Evolutionary conservation across 768 basidiomycete species (phyloP).

Genomic region (Trametes meyenii): DNA sequence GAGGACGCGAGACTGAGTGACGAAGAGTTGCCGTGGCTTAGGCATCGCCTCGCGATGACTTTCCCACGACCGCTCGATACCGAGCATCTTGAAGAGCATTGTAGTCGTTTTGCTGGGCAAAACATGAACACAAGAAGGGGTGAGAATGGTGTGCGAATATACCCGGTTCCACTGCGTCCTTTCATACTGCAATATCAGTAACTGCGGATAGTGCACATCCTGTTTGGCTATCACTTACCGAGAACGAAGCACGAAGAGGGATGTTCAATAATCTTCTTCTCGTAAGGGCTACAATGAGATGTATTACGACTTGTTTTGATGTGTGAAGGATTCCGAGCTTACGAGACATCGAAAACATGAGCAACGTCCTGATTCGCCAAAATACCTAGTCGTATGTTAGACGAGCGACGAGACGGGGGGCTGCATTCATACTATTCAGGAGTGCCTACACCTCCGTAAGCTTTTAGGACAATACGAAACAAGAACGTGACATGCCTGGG

Average conservation of each 20-base stretch:
- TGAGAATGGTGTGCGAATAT: background rate
- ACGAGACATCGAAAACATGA: constrained; percentile 39
- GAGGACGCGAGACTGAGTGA: constrained; percentile 71
- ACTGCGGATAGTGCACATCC: background rate
- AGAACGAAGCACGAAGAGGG: constrained; percentile 64
- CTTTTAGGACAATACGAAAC: background rate
- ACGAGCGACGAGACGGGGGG: background rate
- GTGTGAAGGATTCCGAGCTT: constrained; percentile 8
- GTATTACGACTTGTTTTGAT: background rate
- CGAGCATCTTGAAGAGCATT: constrained; percentile 77
- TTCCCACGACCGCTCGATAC: constrained; percentile 60
- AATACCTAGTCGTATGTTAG: constrained; percentile 41
- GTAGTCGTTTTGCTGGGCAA: constrained; percentile 68
- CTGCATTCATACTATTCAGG: constrained; percentile 33
- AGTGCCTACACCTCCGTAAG: background rate
- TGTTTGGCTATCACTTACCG: constrained; percentile 26
- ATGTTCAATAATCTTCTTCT: constrained; percentile 62
- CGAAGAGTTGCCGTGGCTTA: constrained; percentile 67
- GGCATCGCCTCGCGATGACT: constrained; percentile 38
- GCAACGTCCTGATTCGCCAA: constrained; percentile 49
- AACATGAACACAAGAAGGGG: background rate
- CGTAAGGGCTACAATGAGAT: constrained; percentile 39
- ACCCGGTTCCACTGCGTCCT: constrained; percentile 5
- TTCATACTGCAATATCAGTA: background rate
- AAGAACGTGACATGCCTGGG: constrained; percentile 25